A percentile compares a stretch with the other conserved stretches of the same genome.
These are phyloP conservation scores for Furcasterigmium furcatum DNA, from an alignment of 2,329 filamentous ascomycete genomes.

Conservation along the genomic window DNA sequence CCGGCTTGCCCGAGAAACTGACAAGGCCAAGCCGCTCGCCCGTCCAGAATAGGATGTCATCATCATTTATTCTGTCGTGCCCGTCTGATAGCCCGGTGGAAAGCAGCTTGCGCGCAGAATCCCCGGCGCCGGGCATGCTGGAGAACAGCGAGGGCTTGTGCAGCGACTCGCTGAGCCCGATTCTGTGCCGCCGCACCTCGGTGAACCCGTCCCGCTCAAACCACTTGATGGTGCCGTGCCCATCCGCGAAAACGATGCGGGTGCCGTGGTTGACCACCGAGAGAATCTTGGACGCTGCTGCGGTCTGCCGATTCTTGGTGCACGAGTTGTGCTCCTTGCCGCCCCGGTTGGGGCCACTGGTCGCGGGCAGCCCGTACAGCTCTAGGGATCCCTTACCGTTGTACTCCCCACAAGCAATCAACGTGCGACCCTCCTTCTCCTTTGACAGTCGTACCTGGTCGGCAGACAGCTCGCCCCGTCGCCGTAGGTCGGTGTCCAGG, in stretches of 20 bases:
- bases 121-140: slow-evolving; percentile 54
- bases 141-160: slow-evolving; percentile 47
- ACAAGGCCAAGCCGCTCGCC: slow-evolving; percentile 79
- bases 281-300: slow-evolving; percentile 75
- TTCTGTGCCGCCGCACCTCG: slow-evolving; percentile 50
- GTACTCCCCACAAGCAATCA: slow-evolving; percentile 86
- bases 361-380: slow-evolving; percentile 62
- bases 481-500: slow-evolving; percentile 55
- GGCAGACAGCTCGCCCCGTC: slow-evolving; percentile 50
- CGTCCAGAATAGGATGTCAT: slow-evolving; percentile 83
- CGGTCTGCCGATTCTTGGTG: slow-evolving; percentile 80
- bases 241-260: slow-evolving; percentile 78
- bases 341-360: slow-evolving; percentile 13
- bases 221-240: slow-evolving; percentile 83
- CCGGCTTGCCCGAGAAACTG: slow-evolving; percentile 52
- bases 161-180: slow-evolving; percentile 50
- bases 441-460: slow-evolving; percentile 54
- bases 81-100: slow-evolving; percentile 44
- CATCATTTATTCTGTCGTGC: slow-evolving; percentile 38
- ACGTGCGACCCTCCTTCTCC: slow-evolving; percentile 52
- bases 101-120: slow-evolving; percentile 78
- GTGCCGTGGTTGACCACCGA: slow-evolving; percentile 80
- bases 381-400: slow-evolving; percentile 89
- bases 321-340: slow-evolving; percentile 40
- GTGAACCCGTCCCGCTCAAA: slow-evolving; percentile 78